phyloP scores from a whole-genome alignment of 2,329 filamentous ascomycete species.

The Parafenestella ontariensis region DNA sequence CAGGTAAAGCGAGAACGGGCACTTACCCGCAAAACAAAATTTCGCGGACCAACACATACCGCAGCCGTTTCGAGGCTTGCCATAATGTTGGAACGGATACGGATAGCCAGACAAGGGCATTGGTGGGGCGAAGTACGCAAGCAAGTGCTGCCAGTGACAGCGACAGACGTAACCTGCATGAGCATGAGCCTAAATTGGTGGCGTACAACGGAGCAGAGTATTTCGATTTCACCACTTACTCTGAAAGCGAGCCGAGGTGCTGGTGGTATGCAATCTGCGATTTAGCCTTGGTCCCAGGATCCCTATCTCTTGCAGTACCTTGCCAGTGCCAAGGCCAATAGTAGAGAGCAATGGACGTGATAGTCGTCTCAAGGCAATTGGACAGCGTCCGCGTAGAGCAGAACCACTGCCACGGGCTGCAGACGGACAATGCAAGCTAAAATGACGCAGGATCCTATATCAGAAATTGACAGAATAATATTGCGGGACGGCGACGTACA shows the following conservation, averaged over 20 bases:
- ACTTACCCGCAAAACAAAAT: conserved; percentile 65
- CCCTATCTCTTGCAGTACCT: conserved; percentile 27
- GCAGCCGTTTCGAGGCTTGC: conserved; percentile 52
- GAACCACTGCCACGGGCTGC: conserved; percentile 96
- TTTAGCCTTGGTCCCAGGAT: conserved; percentile 23
- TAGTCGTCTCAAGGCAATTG: conserved; percentile 88
- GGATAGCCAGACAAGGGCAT: conserved; percentile 81
- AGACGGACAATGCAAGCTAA: conserved; percentile 72
- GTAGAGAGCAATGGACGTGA: conserved; percentile 80
- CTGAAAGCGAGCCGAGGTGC: conserved; percentile 33
- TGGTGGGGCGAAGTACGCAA: conserved; percentile 87
- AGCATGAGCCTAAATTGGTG: conserved; percentile 27
- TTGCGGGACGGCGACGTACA: conserved; percentile 60
- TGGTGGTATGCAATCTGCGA: conserved; percentile 47
- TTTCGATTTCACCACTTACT: conserved; percentile 31
- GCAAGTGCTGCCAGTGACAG: conserved; percentile 80
- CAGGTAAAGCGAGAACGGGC: conserved; percentile 5
- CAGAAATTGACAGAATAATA: conserved; percentile 21
- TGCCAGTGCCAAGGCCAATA: conserved; percentile 84
- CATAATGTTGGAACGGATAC: conserved; percentile 65
- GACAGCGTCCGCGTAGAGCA: conserved; percentile 92
- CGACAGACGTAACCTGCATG: conserved; percentile 57
- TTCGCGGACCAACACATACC: conserved; percentile 67
- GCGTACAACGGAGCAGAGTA: conserved; percentile 5
- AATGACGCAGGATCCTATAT: conserved; percentile 27